Percentiles rank a stretch among this genome's conserved stretches.
Evolutionary conservation across 305 asterid species (phyloP).

Genomic region (Fraxinus dipetala): DNA sequence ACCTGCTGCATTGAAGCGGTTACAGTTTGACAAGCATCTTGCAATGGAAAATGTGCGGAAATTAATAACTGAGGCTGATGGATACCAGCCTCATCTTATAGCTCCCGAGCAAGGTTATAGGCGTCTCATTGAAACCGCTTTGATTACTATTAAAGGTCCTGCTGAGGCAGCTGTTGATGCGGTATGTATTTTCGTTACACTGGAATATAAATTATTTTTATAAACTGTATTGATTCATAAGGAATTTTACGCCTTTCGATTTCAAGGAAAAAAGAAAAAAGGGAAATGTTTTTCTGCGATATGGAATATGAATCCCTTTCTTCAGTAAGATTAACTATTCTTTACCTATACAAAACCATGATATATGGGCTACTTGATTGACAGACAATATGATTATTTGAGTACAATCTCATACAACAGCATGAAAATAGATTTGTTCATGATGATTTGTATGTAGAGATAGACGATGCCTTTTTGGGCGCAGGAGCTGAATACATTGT

Average conservation of each 20-base stretch:
- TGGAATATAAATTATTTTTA: conserved; percentile 5
- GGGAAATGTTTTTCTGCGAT: neutral
- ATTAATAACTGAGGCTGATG: conserved; percentile 73
- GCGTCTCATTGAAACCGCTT: conserved; percentile 68
- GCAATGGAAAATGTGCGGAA: conserved; percentile 75
- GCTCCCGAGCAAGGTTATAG: conserved; percentile 87
- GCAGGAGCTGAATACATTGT: too few species aligned
- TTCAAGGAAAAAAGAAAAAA: neutral
- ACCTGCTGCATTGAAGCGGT: conserved; percentile 72
- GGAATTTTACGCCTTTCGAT: neutral
- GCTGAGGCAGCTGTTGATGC: conserved; percentile 81
- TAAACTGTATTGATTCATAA: neutral
- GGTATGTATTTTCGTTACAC: conserved; percentile 22
- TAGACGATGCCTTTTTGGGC: too few species aligned
- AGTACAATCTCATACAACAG: neutral
- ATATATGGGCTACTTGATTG: neutral
- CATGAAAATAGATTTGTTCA: neutral
- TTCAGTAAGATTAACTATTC: neutral
- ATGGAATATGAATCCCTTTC: neutral
- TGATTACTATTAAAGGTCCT: conserved; percentile 68
- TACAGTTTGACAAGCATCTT: conserved; percentile 79
- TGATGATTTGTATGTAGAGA: neutral
- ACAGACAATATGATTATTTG: neutral
- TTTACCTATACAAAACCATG: neutral
- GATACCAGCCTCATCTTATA: conserved; percentile 81